These are phyloP conservation scores for Reutealis trisperma DNA, from an alignment of 345 rosid genomes.

Conservation along the genomic window DNA sequence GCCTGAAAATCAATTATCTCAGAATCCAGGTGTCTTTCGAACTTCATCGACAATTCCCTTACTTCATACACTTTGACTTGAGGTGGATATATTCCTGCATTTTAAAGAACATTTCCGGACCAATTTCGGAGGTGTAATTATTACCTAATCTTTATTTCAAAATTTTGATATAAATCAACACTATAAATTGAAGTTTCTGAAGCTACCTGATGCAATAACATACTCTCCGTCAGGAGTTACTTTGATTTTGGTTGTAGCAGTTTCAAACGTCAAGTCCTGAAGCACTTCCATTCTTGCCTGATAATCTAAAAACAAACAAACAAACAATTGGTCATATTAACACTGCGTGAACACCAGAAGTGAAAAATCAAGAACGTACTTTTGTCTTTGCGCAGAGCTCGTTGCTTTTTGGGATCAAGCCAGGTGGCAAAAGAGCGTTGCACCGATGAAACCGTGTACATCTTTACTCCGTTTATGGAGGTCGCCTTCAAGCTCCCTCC, in stretches of 20 bases:
- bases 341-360: too few relatives aligned
- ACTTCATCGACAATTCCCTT: constrained; percentile 72
- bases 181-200: background rate
- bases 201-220: constrained; percentile 79
- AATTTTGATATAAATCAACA: constrained; percentile 1
- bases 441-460: constrained; percentile 64
- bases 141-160: background rate
- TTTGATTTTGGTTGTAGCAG: constrained; percentile 77
- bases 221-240: constrained; percentile 82
- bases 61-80: constrained; percentile 89
- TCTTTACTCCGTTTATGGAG: constrained; percentile 75
- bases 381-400: constrained; percentile 70
- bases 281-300: constrained; percentile 53
- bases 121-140: background rate
- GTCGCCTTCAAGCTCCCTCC: constrained; percentile 77
- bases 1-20: constrained; percentile 96
- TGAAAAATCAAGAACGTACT: constrained; percentile 30
- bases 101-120: background rate
- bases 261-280: constrained; percentile 85
- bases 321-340: background rate
- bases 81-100: constrained; percentile 83
- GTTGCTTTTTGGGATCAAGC: constrained; percentile 74
- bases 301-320: constrained; percentile 36
- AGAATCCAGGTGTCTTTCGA: constrained; percentile 81
- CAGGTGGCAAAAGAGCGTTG: constrained; percentile 67